Evolutionary conservation across 495 filamentous ascomycete species (phyloP).

Genomic region (Symbiotaphrina buchneri): DNA sequence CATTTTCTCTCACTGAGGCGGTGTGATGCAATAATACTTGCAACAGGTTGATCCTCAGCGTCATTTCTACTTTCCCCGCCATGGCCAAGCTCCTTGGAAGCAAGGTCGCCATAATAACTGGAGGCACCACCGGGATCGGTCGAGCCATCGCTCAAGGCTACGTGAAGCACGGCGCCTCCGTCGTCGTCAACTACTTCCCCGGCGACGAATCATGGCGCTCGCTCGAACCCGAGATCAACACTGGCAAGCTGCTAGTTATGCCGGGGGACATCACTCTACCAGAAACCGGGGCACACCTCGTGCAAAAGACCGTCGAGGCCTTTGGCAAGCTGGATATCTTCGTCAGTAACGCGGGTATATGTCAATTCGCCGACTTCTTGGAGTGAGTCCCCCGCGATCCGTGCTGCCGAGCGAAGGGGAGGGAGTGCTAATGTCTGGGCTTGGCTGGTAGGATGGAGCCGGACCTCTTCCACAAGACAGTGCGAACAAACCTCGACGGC

Average conservation of each 20-base stretch:
- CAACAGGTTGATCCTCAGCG: no score
- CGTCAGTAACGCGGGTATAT: conserved; percentile 75
- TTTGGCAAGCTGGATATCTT: conserved; percentile 56
- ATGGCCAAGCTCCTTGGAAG: conserved; percentile 5
- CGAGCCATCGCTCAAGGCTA: conserved; percentile 11
- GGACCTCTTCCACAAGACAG: conserved; percentile 37
- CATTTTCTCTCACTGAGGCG: no score
- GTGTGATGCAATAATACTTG: no score
- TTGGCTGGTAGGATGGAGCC: conserved; percentile 23
- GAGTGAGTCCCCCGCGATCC: conserved; percentile 18
- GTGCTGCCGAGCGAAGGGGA: background rate
- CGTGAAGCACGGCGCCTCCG: conserved; percentile 7
- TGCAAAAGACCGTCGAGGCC: conserved; percentile 26
- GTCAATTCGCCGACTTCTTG: conserved; percentile 64
- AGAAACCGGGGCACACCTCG: conserved; percentile 32
- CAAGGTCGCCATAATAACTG: conserved; percentile 14
- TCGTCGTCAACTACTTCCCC: conserved; percentile 41
- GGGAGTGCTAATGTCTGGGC: conserved; percentile 4
- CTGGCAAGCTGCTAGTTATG: background rate
- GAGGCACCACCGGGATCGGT: conserved; percentile 18
- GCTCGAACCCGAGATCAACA: background rate
- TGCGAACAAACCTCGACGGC: conserved; percentile 64
- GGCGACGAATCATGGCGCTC: conserved; percentile 6
- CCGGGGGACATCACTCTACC: background rate
- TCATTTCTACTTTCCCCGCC: no score